Evolutionary conservation across 768 basidiomycete species (phyloP), one percentile per base, ranked within the genome.

Genomic region (Boletus reticuloceps): DNA sequence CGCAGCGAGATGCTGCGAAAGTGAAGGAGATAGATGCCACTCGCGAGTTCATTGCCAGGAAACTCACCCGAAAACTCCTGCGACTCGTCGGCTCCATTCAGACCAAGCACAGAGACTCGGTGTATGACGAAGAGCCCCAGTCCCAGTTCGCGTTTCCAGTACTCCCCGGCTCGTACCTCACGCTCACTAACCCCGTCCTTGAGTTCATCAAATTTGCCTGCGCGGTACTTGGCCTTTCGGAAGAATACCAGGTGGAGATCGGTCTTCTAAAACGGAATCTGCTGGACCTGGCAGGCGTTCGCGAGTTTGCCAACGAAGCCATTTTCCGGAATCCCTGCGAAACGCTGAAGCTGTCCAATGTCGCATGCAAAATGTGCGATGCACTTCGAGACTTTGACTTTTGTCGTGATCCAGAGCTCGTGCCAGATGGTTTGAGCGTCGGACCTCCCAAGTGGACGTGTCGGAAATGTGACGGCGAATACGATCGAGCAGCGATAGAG

Each of bases 261-360:
- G 91, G 92, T 16, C 75, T 99, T 14, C 72, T 99, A 60, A 91
- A 90, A 71, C 85, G 93, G 37, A 98, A 88, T 68, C 74, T 96
- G 14, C 81, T 99, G 51, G 95, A 98, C 58, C 75, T 98, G 45
- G 82, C 95, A 38, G 85, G 88, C 12, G 79, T 96, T 37, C 83
- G 87, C 47, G 94, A 97, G 69, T 98, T 96, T 64, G 85, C 93
- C 8, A 75, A 75, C 50, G 90, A 94, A 47, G 94, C 94, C 5
- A 70, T 79, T 2, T 99, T 95, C 79, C 83, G 84, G 50, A 97
- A 97, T 68, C 95, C 95, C 0, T 98, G 94, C 74, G 88, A 93
- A 67, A 84, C 91, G 10, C 79, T 96, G 52, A 88, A 89, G 62
- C 71, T 98, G 27, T 77, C 85, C 42, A 91, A 91, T 68, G 88